These are phyloP conservation scores for Coniella vitis DNA, from an alignment of 2,329 filamentous ascomycete genomes.

Conservation along the genomic window DNA sequence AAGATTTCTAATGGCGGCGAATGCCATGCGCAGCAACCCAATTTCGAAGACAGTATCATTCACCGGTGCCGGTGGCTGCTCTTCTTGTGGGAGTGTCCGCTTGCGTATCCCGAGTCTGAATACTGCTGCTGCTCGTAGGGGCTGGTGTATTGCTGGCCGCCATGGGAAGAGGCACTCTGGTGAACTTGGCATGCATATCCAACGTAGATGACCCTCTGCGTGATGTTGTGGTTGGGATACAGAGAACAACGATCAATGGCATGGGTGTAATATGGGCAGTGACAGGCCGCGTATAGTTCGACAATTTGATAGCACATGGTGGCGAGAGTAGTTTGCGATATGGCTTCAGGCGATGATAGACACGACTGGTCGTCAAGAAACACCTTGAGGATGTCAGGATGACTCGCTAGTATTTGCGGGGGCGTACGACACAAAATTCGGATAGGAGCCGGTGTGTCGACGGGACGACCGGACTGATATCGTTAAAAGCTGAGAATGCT, in stretches of 20 bases:
- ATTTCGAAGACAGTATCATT: conserved; percentile 47
- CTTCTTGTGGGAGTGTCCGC: conserved; percentile 38
- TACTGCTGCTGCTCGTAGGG: conserved; percentile 34
- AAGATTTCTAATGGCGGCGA: conserved; percentile 36
- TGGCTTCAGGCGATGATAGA: conserved; percentile 12
- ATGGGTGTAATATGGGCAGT: conserved; percentile 83
- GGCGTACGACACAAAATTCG: conserved; percentile 4
- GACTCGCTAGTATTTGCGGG: too few relatives aligned
- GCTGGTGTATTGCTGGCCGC: conserved; percentile 27
- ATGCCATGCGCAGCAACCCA: conserved; percentile 36
- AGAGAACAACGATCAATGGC: conserved; percentile 74
- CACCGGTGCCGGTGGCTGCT: conserved; percentile 38
- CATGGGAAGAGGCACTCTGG: conserved; percentile 2
- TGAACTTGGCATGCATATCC: conserved; percentile 70
- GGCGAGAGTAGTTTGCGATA: conserved; percentile 22
- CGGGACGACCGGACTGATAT: conserved; percentile 19
- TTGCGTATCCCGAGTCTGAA: conserved; percentile 50
- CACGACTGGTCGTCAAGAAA: too few relatives aligned
- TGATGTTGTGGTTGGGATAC: conserved; percentile 64
- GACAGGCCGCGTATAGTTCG: conserved; percentile 80
- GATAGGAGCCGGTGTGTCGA: background rate
- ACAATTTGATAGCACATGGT: conserved; percentile 83
- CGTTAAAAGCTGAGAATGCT: conserved; percentile 12
- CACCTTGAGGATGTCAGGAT: too few relatives aligned
- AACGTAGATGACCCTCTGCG: conserved; percentile 72